These are phyloP conservation scores for Xylaria sp. DNA, from an alignment of 2,329 filamentous ascomycete genomes.

Conservation along the genomic window DNA sequence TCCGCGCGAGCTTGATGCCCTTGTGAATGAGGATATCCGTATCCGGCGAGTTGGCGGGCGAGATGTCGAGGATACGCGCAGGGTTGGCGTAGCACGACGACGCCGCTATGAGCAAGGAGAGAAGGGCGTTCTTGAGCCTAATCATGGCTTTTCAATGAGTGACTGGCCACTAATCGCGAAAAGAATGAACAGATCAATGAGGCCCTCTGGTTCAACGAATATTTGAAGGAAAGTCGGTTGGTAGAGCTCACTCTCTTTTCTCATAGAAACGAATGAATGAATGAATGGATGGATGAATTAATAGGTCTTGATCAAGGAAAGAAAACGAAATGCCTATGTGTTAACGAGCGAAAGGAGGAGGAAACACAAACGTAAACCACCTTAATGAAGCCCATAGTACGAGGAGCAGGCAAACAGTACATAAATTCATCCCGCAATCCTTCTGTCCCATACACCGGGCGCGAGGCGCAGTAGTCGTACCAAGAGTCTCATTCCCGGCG, in stretches of 20 bases:
- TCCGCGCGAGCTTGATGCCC: slow-evolving; percentile 31
- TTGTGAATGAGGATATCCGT: slow-evolving; percentile 31
- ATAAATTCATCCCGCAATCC: slow-evolving; percentile 8
- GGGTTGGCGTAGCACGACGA: slow-evolving; percentile 18
- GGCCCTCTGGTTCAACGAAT: neutral
- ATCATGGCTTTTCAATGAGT: slow-evolving; percentile 18
- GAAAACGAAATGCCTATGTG: neutral
- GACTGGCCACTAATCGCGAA: neutral
- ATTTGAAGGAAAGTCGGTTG: neutral
- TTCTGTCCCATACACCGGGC: neutral
- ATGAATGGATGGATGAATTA: slow-evolving; percentile 11
- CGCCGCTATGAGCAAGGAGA: slow-evolving; percentile 12
- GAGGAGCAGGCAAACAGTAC: slow-evolving; percentile 4
- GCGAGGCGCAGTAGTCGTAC: neutral
- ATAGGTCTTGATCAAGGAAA: neutral
- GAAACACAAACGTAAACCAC: neutral
- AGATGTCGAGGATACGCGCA: slow-evolving; percentile 22
- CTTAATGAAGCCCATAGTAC: neutral
- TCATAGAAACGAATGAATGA: neutral
- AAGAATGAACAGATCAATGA: neutral
- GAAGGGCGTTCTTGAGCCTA: slow-evolving; percentile 1
- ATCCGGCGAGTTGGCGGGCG: slow-evolving; percentile 14
- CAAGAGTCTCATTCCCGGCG: neutral
- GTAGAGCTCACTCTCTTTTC: neutral
- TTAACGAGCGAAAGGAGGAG: neutral